Evolutionary conservation across 225 moss, liverwort and hornwort species (phyloP).

Genomic region (Sphagnum tenellum): DNA sequence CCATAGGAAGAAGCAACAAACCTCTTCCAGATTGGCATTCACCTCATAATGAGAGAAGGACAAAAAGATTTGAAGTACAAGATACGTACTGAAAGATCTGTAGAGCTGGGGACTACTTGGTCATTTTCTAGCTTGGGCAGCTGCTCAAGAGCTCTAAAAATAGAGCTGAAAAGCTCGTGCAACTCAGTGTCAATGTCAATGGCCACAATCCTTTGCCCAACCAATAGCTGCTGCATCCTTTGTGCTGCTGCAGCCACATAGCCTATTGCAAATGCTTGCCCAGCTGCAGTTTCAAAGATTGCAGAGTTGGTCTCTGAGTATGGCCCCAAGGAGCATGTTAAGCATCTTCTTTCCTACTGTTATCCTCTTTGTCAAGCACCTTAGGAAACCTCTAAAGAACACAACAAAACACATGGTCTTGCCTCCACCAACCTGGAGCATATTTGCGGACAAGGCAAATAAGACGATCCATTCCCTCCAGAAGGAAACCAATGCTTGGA

Average conservation of each 20-base stretch:
- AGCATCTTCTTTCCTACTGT: no score
- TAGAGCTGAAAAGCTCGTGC: slow-evolving; percentile 80
- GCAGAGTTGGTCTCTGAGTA: no score
- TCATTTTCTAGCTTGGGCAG: slow-evolving; percentile 86
- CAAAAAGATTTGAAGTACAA: no score
- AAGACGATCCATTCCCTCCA: slow-evolving; percentile 96
- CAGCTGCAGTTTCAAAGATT: slow-evolving; percentile 28
- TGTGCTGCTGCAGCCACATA: slow-evolving; percentile 82
- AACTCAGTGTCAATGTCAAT: slow-evolving; percentile 92
- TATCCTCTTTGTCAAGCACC: no score
- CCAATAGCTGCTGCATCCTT: slow-evolving; percentile 74
- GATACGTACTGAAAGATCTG: slow-evolving; percentile 57
- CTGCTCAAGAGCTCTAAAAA: slow-evolving; percentile 73
- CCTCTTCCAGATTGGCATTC: no score
- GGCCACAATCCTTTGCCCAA: slow-evolving; percentile 97
- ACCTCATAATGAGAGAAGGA: no score
- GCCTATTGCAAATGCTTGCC: slow-evolving; percentile 83
- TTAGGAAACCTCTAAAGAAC: no score
- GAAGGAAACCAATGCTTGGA: slow-evolving; percentile 86
- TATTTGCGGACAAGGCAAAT: slow-evolving; percentile 77
- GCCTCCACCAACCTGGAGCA: slow-evolving; percentile 50
- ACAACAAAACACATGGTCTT: no score
- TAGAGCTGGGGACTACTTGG: slow-evolving; percentile 55
- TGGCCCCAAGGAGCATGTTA: no score
- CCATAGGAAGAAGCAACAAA: no score